phyloP scores from a whole-genome alignment of 1,139 yeast genomes.

The Zygoascus sp. region DNA sequence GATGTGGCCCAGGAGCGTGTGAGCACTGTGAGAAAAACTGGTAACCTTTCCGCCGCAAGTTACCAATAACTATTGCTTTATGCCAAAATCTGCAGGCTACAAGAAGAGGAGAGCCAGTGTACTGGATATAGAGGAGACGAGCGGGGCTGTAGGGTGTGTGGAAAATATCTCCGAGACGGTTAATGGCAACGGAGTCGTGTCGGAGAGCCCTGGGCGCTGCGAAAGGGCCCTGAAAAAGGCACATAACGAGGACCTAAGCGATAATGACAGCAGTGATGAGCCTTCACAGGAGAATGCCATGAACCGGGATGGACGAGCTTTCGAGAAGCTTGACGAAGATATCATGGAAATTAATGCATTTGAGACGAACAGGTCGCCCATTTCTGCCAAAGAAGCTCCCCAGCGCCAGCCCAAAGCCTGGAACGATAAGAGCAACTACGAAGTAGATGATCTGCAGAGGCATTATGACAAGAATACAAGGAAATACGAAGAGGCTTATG shows the following conservation, averaged over 20 bases:
- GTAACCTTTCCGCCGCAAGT: background rate
- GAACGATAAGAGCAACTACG: constrained; percentile 4
- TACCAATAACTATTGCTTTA: too few species aligned
- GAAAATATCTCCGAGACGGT: background rate
- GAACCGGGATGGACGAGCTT: constrained; percentile 25
- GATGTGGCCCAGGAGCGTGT: too few species aligned
- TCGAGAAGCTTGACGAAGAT: constrained; percentile 27
- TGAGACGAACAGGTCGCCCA: constrained; percentile 22
- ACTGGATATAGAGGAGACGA: background rate
- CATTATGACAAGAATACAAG: constrained; percentile 40
- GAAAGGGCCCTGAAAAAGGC: too few species aligned
- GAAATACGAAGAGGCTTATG: constrained; percentile 67
- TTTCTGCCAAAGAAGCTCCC: background rate
- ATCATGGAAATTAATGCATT: constrained; percentile 39
- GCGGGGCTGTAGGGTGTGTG: background rate
- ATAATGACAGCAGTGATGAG: too few species aligned
- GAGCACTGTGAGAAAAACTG: too few species aligned
- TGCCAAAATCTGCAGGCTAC: background rate
- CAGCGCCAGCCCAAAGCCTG: background rate
- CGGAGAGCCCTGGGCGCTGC: too few species aligned
- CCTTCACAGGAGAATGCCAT: background rate
- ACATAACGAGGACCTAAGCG: too few species aligned
- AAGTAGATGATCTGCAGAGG: background rate
- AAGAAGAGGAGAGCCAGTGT: background rate
- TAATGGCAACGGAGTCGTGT: background rate